Evolutionary conservation across 495 filamentous ascomycete species (phyloP).

Genomic region (Penicillium daleae): DNA sequence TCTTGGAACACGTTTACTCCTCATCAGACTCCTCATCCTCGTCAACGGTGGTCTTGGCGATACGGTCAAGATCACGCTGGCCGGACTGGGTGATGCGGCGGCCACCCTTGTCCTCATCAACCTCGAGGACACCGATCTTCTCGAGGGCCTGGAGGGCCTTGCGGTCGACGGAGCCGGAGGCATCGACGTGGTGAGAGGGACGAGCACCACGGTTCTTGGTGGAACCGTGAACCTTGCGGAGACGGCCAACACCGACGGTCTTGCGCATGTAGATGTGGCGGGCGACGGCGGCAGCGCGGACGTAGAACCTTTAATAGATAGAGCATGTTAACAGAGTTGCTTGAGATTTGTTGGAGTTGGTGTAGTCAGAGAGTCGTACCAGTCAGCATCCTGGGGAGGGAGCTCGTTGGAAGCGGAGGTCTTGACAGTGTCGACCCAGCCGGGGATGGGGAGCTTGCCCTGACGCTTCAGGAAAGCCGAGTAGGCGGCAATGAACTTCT

Average conservation of each 20-base stretch:
- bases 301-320: slow-evolving; percentile 75
- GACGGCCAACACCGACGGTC: slow-evolving; percentile 94
- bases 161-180: slow-evolving; percentile 91
- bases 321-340: slow-evolving; percentile 15
- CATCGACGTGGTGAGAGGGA: slow-evolving; percentile 93
- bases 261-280: slow-evolving; percentile 99
- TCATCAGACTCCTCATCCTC: slow-evolving; percentile 57
- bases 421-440: slow-evolving; percentile 99
- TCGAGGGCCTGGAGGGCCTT: slow-evolving; percentile 95
- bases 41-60: slow-evolving; percentile 57
- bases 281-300: slow-evolving; percentile 92
- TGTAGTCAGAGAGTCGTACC: slow-evolving; percentile 51
- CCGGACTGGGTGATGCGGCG: slow-evolving; percentile 95
- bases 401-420: slow-evolving; percentile 94
- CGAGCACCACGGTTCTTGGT: slow-evolving; percentile 95
- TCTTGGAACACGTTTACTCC: slow-evolving; percentile 50
- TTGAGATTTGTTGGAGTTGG: neutral
- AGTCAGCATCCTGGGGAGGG: slow-evolving; percentile 94
- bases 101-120: slow-evolving; percentile 96
- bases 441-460: slow-evolving; percentile 96
- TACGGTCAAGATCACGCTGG: slow-evolving; percentile 98
- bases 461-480: slow-evolving; percentile 98
- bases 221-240: slow-evolving; percentile 90
- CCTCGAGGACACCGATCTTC: slow-evolving; percentile 98
- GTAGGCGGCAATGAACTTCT: slow-evolving; percentile 95